Percentiles rank a stretch among this genome's conserved stretches.
phyloP scores from a whole-genome alignment of 768 basidiomycete genomes.

The Pilatotrama ljubarskyi region DNA sequence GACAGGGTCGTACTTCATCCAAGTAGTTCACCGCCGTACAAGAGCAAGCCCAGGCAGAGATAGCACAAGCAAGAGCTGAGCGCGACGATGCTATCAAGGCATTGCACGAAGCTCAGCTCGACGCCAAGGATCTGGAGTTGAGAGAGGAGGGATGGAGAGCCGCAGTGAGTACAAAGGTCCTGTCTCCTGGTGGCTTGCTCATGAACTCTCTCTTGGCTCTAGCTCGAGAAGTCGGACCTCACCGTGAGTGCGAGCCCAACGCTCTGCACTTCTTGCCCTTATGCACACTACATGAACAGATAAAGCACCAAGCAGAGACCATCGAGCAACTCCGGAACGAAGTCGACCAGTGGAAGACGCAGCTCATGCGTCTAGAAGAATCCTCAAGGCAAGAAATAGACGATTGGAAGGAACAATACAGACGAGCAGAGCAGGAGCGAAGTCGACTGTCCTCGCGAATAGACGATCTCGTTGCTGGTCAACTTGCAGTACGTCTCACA shows the following conservation, averaged over 20 bases:
- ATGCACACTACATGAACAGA: slow-evolving; percentile 35
- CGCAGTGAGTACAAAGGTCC: slow-evolving; percentile 41
- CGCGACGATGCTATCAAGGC: slow-evolving; percentile 50
- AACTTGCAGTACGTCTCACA: slow-evolving; percentile 30
- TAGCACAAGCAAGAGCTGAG: slow-evolving; percentile 51
- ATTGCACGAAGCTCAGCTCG: slow-evolving; percentile 45
- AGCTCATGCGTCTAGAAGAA: slow-evolving; percentile 50
- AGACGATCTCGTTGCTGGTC: slow-evolving; percentile 58
- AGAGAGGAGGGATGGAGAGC: slow-evolving; percentile 43
- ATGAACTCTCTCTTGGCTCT: slow-evolving; percentile 9
- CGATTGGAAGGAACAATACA: slow-evolving; percentile 81
- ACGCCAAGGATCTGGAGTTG: slow-evolving; percentile 51
- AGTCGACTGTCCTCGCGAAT: slow-evolving; percentile 55
- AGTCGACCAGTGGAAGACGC: slow-evolving; percentile 71
- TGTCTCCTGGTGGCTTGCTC: slow-evolving; percentile 2
- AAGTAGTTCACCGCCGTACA: slow-evolving; percentile 56
- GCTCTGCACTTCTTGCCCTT: background rate
- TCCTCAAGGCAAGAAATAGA: slow-evolving; percentile 49
- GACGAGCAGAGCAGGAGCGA: slow-evolving; percentile 71
- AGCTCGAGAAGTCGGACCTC: slow-evolving; percentile 58
- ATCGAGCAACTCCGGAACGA: slow-evolving; percentile 65
- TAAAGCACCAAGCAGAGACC: slow-evolving; percentile 58
- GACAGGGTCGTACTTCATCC: background rate
- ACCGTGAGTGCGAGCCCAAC: slow-evolving; percentile 41
- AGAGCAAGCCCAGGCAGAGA: slow-evolving; percentile 53